phyloP scores from a whole-genome alignment of 768 basidiomycete genomes.

The Dioszegia aurantiaca region DNA sequence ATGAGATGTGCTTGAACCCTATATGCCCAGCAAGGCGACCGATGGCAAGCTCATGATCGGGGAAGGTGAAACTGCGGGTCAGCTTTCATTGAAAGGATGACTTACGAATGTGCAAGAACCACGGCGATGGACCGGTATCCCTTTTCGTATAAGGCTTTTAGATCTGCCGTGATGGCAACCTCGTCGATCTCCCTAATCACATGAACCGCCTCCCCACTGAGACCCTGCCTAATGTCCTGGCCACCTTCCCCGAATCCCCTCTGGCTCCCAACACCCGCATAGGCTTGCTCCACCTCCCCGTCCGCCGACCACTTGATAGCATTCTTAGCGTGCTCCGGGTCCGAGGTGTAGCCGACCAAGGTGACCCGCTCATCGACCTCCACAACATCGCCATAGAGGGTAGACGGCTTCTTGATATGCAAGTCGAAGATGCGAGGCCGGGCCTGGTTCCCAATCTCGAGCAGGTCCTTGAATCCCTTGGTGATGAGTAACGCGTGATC shows the following conservation, averaged over 20 bases:
- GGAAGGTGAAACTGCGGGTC: slow-evolving; percentile 60
- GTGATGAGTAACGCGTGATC: slow-evolving; percentile 88
- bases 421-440: slow-evolving; percentile 93
- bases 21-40: slow-evolving; percentile 70
- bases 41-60: slow-evolving; percentile 73
- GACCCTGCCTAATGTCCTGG: slow-evolving; percentile 67
- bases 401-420: slow-evolving; percentile 63
- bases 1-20: slow-evolving; percentile 87
- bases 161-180: slow-evolving; percentile 59
- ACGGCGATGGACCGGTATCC: slow-evolving; percentile 87
- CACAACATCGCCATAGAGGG: slow-evolving; percentile 72
- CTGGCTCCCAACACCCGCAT: slow-evolving; percentile 76
- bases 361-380: slow-evolving; percentile 86
- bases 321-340: slow-evolving; percentile 74
- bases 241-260: slow-evolving; percentile 38
- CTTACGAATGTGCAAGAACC: slow-evolving; percentile 82
- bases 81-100: neutral
- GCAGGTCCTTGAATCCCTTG: slow-evolving; percentile 61
- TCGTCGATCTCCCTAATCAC: slow-evolving; percentile 74
- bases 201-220: slow-evolving; percentile 85
- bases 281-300: slow-evolving; percentile 66
- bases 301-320: slow-evolving; percentile 71
- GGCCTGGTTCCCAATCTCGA: slow-evolving; percentile 90
- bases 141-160: slow-evolving; percentile 69
- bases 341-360: slow-evolving; percentile 85